Conservation (phyloP, 2,329 filamentous ascomycete species). For the Teratosphaeria viscida region DNA sequence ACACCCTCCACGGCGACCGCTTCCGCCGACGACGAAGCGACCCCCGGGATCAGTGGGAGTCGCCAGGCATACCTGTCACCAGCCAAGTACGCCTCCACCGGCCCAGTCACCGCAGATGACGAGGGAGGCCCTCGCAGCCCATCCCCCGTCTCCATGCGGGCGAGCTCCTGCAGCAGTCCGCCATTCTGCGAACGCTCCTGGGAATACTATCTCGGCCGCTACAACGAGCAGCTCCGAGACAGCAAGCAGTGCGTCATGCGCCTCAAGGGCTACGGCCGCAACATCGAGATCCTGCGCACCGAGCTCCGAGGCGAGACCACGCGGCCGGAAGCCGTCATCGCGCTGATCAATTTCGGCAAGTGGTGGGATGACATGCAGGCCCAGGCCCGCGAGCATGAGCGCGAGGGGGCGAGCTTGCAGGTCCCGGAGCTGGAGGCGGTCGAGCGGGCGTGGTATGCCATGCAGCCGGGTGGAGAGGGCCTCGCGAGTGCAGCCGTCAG, state of each 20-base stretch:
- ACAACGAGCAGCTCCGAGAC: conserved; percentile 24
- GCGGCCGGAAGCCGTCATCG: conserved; percentile 10
- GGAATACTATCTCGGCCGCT: conserved; percentile 20
- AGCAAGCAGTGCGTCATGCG: conserved; percentile 30
- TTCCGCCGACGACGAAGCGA: not conserved
- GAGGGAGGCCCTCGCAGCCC: not conserved
- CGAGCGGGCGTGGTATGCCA: not conserved
- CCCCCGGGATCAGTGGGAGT: not conserved
- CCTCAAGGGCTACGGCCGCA: conserved; percentile 29
- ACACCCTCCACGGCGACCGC: conserved; percentile 3
- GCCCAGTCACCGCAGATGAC: not conserved
- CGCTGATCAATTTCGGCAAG: conserved; percentile 26
- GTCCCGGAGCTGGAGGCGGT: conserved; percentile 1
- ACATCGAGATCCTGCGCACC: conserved; percentile 16
- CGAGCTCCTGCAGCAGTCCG: not conserved
- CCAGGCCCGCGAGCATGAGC: conserved; percentile 23
- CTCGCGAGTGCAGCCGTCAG: not conserved
- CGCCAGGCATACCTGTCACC: conserved; percentile 1
- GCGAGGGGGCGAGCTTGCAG: conserved; percentile 1
- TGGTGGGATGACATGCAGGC: conserved; percentile 31
- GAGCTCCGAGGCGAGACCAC: conserved; percentile 11
- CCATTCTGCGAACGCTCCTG: conserved; percentile 21
- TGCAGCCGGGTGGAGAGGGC: not conserved
- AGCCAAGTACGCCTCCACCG: not conserved
- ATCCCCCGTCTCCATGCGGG: not conserved